Conservation (phyloP, 805 yeast genomes). For the Ogataea chonburiensis region DNA sequence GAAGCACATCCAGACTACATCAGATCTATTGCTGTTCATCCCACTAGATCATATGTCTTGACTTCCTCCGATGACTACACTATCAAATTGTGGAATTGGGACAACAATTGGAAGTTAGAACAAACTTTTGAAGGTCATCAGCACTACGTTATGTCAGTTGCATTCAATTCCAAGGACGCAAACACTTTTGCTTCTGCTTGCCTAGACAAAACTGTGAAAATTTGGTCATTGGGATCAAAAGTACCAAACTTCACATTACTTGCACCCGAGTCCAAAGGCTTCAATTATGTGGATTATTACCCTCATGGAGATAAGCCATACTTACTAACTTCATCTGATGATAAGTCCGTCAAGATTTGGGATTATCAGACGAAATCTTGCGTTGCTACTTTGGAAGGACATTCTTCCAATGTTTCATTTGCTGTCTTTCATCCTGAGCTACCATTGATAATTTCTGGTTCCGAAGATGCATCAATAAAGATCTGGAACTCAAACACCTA, state of each 20-base stretch:
- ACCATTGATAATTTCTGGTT: slow-evolving; percentile 91
- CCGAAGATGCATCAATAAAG: slow-evolving; percentile 93
- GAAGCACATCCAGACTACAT: slow-evolving; percentile 99
- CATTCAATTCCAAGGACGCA: slow-evolving; percentile 96
- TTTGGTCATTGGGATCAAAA: slow-evolving; percentile 90
- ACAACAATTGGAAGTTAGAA: slow-evolving; percentile 82
- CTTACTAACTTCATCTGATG: slow-evolving; percentile 87
- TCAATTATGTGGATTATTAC: slow-evolving; percentile 93
- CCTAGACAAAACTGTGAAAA: slow-evolving; percentile 92
- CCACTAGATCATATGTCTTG: slow-evolving; percentile 83
- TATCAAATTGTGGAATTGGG: slow-evolving; percentile 97
- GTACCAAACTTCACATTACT: slow-evolving; percentile 87
- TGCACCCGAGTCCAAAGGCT: slow-evolving; percentile 93
- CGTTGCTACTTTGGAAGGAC: slow-evolving; percentile 93
- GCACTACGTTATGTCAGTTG: slow-evolving; percentile 91
- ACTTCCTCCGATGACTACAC: slow-evolving; percentile 92
- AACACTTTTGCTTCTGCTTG: slow-evolving; percentile 97
- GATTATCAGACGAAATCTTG: slow-evolving; percentile 96
- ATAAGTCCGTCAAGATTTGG: slow-evolving; percentile 85
- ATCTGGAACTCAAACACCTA: slow-evolving; percentile 95
- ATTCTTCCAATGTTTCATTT: slow-evolving; percentile 89
- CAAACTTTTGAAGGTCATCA: slow-evolving; percentile 94
- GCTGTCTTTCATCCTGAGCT: slow-evolving; percentile 98
- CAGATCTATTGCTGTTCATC: slow-evolving; percentile 91
- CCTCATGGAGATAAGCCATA: slow-evolving; percentile 98